These are phyloP conservation scores for Hydnomerulius pinastri DNA, from an alignment of 768 basidiomycete genomes.

Conservation along the genomic window DNA sequence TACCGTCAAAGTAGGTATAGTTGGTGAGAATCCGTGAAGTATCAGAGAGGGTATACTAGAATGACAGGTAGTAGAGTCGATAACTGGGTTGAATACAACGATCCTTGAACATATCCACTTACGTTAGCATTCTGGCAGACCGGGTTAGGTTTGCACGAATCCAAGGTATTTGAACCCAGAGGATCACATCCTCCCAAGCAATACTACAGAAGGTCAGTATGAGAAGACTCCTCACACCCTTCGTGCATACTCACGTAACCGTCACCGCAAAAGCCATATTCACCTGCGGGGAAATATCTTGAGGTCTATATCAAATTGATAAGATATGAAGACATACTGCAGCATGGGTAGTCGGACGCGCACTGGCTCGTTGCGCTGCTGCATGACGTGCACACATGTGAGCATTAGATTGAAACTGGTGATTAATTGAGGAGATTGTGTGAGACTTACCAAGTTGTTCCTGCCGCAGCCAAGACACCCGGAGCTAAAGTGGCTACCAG, in stretches of 20 bases:
- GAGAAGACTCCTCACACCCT: background rate
- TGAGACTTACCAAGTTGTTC: constrained; percentile 28
- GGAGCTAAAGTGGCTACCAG: constrained; percentile 19
- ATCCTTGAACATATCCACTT: constrained; percentile 19
- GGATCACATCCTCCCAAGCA: constrained; percentile 90
- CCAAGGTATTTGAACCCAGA: constrained; percentile 58
- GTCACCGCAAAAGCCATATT: constrained; percentile 56
- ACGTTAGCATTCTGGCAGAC: constrained; percentile 67
- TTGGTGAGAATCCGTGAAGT: constrained; percentile 69
- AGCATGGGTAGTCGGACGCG: constrained; percentile 42
- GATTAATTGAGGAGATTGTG: background rate
- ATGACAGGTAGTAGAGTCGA: background rate
- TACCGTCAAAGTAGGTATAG: constrained; percentile 68
- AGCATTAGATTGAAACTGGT: background rate
- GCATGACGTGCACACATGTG: constrained; percentile 2
- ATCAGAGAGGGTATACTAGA: constrained; percentile 62
- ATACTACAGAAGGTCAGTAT: constrained; percentile 46
- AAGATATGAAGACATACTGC: constrained; percentile 35
- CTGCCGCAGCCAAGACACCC: constrained; percentile 20
- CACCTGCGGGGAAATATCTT: constrained; percentile 34
- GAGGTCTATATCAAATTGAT: background rate
- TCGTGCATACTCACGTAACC: constrained; percentile 34
- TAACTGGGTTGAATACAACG: background rate
- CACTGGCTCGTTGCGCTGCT: constrained; percentile 43
- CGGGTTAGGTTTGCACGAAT: constrained; percentile 72